Conservation (phyloP, 805 yeast species). For the Maudiozyma bulderi region DNA sequence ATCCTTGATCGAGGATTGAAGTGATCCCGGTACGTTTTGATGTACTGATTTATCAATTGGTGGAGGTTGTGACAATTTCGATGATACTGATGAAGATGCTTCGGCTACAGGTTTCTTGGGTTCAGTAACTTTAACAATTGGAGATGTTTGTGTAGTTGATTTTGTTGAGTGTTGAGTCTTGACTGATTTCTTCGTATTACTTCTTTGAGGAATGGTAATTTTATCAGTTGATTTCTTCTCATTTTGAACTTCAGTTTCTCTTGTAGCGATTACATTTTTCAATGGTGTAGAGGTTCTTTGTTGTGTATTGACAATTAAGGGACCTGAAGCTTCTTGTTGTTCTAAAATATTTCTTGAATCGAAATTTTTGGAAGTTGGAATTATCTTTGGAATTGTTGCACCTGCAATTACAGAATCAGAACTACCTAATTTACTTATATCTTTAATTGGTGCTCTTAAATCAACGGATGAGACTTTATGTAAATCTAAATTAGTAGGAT, state of each 20-base stretch:
- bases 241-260: background rate
- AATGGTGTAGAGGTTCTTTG: background rate
- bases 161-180: background rate
- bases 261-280: background rate
- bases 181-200: background rate
- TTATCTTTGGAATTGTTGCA: conserved; percentile 26
- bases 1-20: background rate
- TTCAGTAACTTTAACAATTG: background rate
- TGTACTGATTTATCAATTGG: background rate
- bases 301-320: background rate
- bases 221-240: background rate
- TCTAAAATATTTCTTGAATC: conserved; percentile 13
- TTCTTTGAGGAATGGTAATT: background rate
- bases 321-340: background rate
- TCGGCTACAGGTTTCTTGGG: too few relatives aligned
- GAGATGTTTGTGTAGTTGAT: background rate
- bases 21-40: background rate
- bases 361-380: conserved; percentile 27
- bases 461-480: conserved; percentile 1
- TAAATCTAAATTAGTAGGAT: background rate
- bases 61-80: background rate
- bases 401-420: conserved; percentile 19
- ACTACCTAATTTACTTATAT: conserved; percentile 3
- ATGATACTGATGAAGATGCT: background rate
- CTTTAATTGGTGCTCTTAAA: conserved; percentile 1